Conservation (phyloP, 2,329 filamentous ascomycete species). For the Rutstroemia sp. region DNA sequence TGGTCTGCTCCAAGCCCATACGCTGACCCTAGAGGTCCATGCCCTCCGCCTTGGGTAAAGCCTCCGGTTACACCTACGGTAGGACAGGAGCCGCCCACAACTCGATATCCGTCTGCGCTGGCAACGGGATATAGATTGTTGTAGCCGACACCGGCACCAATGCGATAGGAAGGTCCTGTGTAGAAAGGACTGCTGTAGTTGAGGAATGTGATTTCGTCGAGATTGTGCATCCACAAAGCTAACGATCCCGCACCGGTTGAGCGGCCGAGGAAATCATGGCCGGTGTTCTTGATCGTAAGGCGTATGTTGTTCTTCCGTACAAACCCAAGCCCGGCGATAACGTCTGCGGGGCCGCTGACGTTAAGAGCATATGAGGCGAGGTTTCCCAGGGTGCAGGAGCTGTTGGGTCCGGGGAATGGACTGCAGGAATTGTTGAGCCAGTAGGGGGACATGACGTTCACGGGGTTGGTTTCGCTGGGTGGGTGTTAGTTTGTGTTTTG, state of each 20-base stretch:
- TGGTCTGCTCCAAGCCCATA: conserved; percentile 44
- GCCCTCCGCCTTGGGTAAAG: conserved; percentile 30
- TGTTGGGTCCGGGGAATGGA: not conserved
- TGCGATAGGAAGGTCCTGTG: conserved; percentile 2
- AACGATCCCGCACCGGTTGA: conserved; percentile 5
- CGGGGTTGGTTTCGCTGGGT: not conserved
- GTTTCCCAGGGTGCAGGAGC: conserved; percentile 8
- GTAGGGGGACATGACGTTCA: not conserved
- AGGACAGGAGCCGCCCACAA: conserved; percentile 1
- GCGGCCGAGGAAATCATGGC: conserved; percentile 35
- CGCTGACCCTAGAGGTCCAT: conserved; percentile 43
- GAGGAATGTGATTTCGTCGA: conserved; percentile 18
- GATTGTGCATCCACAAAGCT: conserved; percentile 10
- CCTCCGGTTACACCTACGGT: not conserved
- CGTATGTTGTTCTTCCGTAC: conserved; percentile 27
- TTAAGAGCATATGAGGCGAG: conserved; percentile 10
- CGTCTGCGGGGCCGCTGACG: conserved; percentile 2
- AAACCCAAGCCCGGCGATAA: conserved; percentile 29
- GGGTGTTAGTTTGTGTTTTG: not conserved
- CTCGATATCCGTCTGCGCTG: conserved; percentile 1
- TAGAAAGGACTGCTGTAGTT: conserved; percentile 14
- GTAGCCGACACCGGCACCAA: conserved; percentile 8
- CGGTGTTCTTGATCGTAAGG: conserved; percentile 35
- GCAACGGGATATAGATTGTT: conserved; percentile 7
- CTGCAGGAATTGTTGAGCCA: not conserved